These are phyloP conservation scores for Exutisphaerella laricina DNA, from an alignment of 2,329 filamentous ascomycete genomes.

Conservation along the genomic window DNA sequence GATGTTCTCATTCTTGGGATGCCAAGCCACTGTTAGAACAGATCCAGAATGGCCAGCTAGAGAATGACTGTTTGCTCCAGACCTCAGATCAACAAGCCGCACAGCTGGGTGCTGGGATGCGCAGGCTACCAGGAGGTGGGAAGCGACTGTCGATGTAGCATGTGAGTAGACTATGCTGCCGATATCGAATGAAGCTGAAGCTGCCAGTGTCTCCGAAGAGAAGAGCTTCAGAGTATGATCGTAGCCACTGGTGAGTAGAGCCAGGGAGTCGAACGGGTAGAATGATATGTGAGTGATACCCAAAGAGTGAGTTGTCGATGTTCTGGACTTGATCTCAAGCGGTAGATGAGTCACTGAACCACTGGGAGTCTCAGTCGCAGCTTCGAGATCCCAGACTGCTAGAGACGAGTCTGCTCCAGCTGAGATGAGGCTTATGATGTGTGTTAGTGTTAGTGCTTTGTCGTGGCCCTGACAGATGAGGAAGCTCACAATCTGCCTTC, in stretches of 20 bases:
- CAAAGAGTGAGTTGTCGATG: constrained; percentile 53
- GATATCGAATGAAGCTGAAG: constrained; percentile 63
- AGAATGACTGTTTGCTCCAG: constrained; percentile 60
- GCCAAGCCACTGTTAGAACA: constrained; percentile 67
- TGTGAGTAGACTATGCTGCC: constrained; percentile 69
- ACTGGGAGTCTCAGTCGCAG: constrained; percentile 32
- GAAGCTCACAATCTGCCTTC: constrained; percentile 61
- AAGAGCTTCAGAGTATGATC: constrained; percentile 73
- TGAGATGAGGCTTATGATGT: constrained; percentile 60
- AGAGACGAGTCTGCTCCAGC: constrained; percentile 81
- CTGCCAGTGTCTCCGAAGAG: constrained; percentile 56
- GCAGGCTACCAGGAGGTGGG: constrained; percentile 75
- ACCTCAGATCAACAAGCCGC: constrained; percentile 78
- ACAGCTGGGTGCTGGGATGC: constrained; percentile 81
- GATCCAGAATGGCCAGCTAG: constrained; percentile 47
- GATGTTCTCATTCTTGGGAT: constrained; percentile 70
- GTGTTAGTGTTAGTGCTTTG: neutral
- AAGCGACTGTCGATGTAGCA: constrained; percentile 65
- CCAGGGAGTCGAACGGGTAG: constrained; percentile 70
- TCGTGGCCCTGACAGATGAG: neutral
- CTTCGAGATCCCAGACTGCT: constrained; percentile 80
- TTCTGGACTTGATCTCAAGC: constrained; percentile 22
- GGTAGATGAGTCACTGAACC: constrained; percentile 12
- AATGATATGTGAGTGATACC: constrained; percentile 72
- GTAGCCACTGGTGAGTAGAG: constrained; percentile 72